These are phyloP conservation scores for Apiotrichum akiyoshidainum DNA, from an alignment of 1,284 basidiomycete species.

Conservation along the genomic window DNA sequence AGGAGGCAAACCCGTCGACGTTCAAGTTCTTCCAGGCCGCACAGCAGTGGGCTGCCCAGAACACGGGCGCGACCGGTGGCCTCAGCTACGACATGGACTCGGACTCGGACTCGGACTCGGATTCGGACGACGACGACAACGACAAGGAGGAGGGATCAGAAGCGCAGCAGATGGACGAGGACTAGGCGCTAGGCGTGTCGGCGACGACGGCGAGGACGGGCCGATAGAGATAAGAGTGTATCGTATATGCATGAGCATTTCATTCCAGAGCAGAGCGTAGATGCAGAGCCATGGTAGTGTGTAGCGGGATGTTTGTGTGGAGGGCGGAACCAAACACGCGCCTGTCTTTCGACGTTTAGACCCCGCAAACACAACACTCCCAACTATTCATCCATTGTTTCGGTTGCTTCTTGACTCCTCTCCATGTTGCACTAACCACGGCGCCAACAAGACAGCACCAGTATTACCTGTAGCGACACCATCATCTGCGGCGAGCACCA, in stretches of 20 bases:
- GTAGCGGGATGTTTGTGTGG: too few species aligned
- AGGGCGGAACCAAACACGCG: too few species aligned
- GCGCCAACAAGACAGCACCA: too few species aligned
- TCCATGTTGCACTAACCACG: too few species aligned
- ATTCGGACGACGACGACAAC: conserved; percentile 28
- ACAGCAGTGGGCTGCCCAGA: conserved; percentile 67
- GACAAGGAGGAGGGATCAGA: conserved; percentile 22
- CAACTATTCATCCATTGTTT: too few species aligned
- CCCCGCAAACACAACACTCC: too few species aligned
- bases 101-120: conserved; percentile 39
- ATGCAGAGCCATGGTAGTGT: too few species aligned
- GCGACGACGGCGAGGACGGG: neutral
- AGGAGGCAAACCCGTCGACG: conserved; percentile 81
- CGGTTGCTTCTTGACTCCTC: too few species aligned
- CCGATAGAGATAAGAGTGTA: neutral
- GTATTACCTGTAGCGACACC: too few species aligned
- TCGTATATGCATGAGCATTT: neutral
- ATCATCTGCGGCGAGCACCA: too few species aligned
- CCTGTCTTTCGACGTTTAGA: too few species aligned
- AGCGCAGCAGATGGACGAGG: conserved; percentile 19
- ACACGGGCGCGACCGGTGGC: conserved; percentile 25
- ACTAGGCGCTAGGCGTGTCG: neutral
- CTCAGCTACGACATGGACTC: conserved; percentile 43
- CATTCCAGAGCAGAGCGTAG: too few species aligned
- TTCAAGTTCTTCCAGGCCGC: conserved; percentile 94